phyloP scores from a whole-genome alignment of 1,284 basidiomycete species.

The Hemileia vastatrix region DNA sequence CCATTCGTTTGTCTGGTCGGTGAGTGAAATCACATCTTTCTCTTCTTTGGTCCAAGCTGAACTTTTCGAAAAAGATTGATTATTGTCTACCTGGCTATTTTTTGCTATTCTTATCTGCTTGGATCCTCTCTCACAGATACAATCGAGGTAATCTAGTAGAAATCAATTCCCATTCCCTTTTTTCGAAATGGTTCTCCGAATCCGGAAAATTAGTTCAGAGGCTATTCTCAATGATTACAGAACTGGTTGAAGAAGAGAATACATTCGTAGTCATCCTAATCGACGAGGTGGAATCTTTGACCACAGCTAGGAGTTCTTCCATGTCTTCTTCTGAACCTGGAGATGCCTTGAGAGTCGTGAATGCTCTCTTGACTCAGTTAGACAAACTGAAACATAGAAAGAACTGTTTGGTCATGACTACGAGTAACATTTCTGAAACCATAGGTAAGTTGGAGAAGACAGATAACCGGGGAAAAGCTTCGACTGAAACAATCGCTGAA shows the following conservation, averaged over 20 bases:
- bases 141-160: conserved; percentile 75
- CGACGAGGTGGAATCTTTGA: conserved; percentile 92
- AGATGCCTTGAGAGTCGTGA: conserved; percentile 87
- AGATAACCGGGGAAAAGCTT: too few species aligned
- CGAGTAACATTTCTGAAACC: conserved; percentile 84
- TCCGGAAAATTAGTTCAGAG: conserved; percentile 94
- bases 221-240: conserved; percentile 75
- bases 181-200: conserved; percentile 65
- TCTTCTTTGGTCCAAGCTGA: background rate
- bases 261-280: conserved; percentile 90
- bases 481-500: background rate
- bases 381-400: conserved; percentile 89
- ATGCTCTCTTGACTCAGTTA: conserved; percentile 88
- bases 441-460: conserved; percentile 57
- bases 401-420: conserved; percentile 92
- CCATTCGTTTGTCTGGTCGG: conserved; percentile 75
- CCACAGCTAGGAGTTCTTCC: conserved; percentile 79
- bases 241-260: conserved; percentile 75
- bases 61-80: background rate
- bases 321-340: conserved; percentile 88
- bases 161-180: conserved; percentile 81
- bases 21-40: conserved; percentile 42
- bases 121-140: conserved; percentile 53
- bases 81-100: background rate
- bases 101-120: conserved; percentile 7